These are phyloP conservation scores for Arthrinium puccinioides DNA, from an alignment of 2,329 filamentous ascomycete species.

Conservation along the genomic window DNA sequence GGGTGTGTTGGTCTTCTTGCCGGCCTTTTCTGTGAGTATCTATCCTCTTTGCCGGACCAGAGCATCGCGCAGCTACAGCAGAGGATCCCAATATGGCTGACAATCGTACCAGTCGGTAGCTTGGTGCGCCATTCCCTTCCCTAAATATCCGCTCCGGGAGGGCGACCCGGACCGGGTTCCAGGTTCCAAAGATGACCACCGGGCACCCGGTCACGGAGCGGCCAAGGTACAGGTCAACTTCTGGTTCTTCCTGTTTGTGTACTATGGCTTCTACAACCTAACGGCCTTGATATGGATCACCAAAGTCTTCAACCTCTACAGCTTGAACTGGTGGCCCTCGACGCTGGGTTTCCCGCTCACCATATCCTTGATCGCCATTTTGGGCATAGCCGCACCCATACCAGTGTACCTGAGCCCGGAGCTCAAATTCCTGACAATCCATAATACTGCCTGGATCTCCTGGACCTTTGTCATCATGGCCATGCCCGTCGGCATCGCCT, in stretches of 20 bases:
- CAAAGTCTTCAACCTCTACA: slow-evolving; percentile 65
- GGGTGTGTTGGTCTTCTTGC: slow-evolving; percentile 52
- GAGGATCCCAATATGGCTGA: no score
- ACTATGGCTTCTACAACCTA: slow-evolving; percentile 63
- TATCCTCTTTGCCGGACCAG: no score
- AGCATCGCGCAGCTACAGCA: no score
- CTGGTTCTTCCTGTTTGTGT: slow-evolving; percentile 65
- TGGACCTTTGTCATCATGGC: slow-evolving; percentile 67
- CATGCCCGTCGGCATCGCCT: slow-evolving; percentile 59
- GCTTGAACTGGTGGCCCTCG: slow-evolving; percentile 64
- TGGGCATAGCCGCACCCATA: slow-evolving; percentile 54
- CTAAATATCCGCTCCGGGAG: slow-evolving; percentile 48
- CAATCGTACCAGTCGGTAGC: slow-evolving; percentile 40
- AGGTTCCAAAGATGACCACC: slow-evolving; percentile 23
- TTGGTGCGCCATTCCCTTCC: slow-evolving; percentile 61
- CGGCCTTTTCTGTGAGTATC: slow-evolving; percentile 48
- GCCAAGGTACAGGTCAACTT: slow-evolving; percentile 60
- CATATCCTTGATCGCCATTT: slow-evolving; percentile 49
- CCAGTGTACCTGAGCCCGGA: slow-evolving; percentile 50
- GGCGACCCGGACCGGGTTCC: slow-evolving; percentile 29
- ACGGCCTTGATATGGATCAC: slow-evolving; percentile 65
- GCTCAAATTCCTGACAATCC: slow-evolving; percentile 44
- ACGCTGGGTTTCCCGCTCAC: slow-evolving; percentile 59
- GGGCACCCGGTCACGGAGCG: slow-evolving; percentile 53
- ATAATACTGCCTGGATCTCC: slow-evolving; percentile 63